Evolutionary conservation across 345 rosid species (phyloP), one percentile per base, ranked within the genome.

Genomic region (Citropsis articulata): DNA sequence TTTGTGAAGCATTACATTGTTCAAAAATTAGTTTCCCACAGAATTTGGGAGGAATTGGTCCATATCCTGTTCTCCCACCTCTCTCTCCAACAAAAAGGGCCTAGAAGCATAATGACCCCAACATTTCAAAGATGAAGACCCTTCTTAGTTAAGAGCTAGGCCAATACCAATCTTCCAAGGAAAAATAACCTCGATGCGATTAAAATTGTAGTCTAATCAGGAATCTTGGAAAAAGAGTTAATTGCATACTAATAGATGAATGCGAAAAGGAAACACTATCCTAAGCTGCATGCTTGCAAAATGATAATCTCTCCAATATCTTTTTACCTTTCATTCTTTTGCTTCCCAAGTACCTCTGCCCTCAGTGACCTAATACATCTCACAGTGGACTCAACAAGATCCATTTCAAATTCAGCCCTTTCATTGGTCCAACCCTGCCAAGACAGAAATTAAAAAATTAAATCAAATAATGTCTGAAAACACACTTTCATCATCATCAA

Each of bases 381-480:
- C 70, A 92, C 98, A 0, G 89, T 85, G 6, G 97, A 88, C 80
- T 86, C 89, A 28, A 92, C 87, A 4, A 86, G 82, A 50, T 93
- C 95, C 98, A 95, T 95, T 85, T 95, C 97, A 59, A 71, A 65
- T 81, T 93, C 97, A 71, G 84, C 94, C 35, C 71, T 74, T 72
- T 91, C 93, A 81, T 92, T 87, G 69, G 84, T 75, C 95, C 99
- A 92, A 69, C 78, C 68, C 99, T 96, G 81, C 22, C 57, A 76
- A 56, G 28, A 80, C 28, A 48, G 21, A 75, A 48, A 50, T 63
- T 45, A 30, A 42, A 30, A 8, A 10, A 28, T 74, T 42, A 59
- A 16, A 10, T 59, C 66, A 19, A 73, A 6, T 16, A 45, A 63
- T 21, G 21, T 40, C 40, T 48, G 8, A 27, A 42, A 45, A 63